A percentile compares a stretch with the other conserved stretches of the same genome.
phyloP scores from a whole-genome alignment of 176 grass and related monocot species.

The Paspalum notatum region DNA sequence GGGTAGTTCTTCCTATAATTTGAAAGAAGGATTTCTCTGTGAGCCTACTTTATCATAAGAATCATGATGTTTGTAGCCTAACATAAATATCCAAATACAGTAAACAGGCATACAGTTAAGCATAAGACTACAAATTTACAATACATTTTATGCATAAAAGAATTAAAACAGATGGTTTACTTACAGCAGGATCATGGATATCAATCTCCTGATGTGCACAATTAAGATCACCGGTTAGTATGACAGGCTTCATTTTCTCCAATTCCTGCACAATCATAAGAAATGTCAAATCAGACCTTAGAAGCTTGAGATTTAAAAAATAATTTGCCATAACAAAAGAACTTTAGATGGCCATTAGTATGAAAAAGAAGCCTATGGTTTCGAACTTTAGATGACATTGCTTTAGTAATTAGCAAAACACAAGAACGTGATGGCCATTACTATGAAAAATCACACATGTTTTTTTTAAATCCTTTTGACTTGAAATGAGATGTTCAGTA shows the following conservation, averaged over 20 bases:
- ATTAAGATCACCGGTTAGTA: slow-evolving; percentile 78
- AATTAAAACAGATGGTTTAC: slow-evolving; percentile 37
- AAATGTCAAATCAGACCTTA: slow-evolving; percentile 2
- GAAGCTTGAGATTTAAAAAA: not conserved
- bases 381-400: too few species aligned
- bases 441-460: not conserved
- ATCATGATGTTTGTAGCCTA: slow-evolving; percentile 7
- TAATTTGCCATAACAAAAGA: not conserved
- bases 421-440: not conserved
- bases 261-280: slow-evolving; percentile 53
- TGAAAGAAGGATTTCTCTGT: slow-evolving; percentile 17
- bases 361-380: too few species aligned
- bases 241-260: slow-evolving; percentile 73
- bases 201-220: slow-evolving; percentile 78
- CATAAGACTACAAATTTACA: not conserved
- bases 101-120: not conserved
- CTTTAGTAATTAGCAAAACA: slow-evolving; percentile 4
- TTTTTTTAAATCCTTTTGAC: not conserved
- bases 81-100: not conserved
- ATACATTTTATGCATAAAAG: slow-evolving; percentile 27
- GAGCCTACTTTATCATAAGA: not conserved
- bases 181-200: slow-evolving; percentile 73
- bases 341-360: not conserved
- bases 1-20: slow-evolving; percentile 4
- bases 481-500: not conserved